Base-by-base conservation (phyloP, 306 rosid species). In the Urtica urens region DNA sequence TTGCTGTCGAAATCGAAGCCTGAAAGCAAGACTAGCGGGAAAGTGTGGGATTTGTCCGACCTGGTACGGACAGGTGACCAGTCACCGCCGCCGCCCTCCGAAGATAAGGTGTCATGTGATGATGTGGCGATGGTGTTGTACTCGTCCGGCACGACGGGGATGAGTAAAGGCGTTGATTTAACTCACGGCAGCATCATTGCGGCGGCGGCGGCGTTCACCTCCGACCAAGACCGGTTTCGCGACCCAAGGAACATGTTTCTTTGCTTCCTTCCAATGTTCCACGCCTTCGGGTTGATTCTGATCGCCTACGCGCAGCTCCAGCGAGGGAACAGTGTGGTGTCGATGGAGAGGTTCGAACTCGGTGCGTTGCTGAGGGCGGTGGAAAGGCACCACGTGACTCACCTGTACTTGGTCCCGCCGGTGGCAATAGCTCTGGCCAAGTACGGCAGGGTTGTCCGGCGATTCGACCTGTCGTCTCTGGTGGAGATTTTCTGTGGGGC, bases 101-200 rank as follows among this genome's bases (percentile, higher is more conserved):
- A 7, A 0, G 35, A 22, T 0, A 23, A 46, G 0, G 53, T 81
- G 1, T 58, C 56, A 25, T 95, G 77, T 59, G 66, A 38, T 2
- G 97, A 88, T 17, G 75, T 81, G 12, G 97, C 93, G 41, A 80
- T 49, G 48, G 71, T 88, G 22, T 19, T 84, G 62, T 88, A 88
- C 62, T 88, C 96, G 0, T 88, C 95, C 0, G 96, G 96, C 0
- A 88, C 96, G 5, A 88, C 93, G 1, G 95, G 96, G 0, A 29
- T 63, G 6, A 80, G 93, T 72, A 88, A 88, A 60, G 96, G 96
- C 3, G 96, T 81, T 38, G 25, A 80, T 18, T 53, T 88, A 17
- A 73, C 80, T 7, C 95, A 88, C 29, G 37, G 46, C 59, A 88
- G 84, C 55, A 72, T 84, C 77, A 75, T 88, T 0, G 58, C 93